Evolutionary conservation across 306 rosid species (phyloP), one percentile per base, ranked within the genome.

Genomic region (Castanea crenata): DNA sequence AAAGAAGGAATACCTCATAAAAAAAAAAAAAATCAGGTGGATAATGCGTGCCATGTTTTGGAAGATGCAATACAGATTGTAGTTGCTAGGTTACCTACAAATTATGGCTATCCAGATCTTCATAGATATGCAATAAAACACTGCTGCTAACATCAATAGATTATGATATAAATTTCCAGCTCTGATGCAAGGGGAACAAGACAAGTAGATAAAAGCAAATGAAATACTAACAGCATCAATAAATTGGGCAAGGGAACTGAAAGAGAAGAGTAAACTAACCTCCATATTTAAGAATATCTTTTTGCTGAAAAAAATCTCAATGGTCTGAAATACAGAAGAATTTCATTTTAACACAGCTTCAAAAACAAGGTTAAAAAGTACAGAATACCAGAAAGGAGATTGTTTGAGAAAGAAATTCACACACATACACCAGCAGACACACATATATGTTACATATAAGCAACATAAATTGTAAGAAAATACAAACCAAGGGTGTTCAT

Each of bases 241-340:
- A 69, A 21, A 83, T 74, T 44, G 70, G 67, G 38, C 4, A 1
- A 64, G 78, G 78, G 65, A 75, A 69, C 25, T 35, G 23, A 23
- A 78, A 67, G 16, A 79, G 21, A 21, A 78, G 77, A 55, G 58
- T 59, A 3, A 74, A 86, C 93, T 78, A 78, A 93, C 99, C 99
- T 93, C 94, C 94, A 95, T 83, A 58, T 80, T 81, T 83, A 95
- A 81, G 86, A 92, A 89, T 84, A 90, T 87, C 90, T 80, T 91
- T 73, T 90, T 91, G 90, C 97, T 90, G 91, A 90, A 89, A 67
- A 95, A 91, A 85, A 87, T 91, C 92, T 95, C 99, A 27, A 95
- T 88, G 74, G 98, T 90, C 99, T 95, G 96, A 77, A 86, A 83
- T 46, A 78, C 70, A 78, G 74, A 79, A 84, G 63, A 65, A 64